Evolutionary conservation across 2,329 filamentous ascomycete genomes (phyloP), one percentile per base, ranked within the genome.

Genomic region (Corynespora cassiicola): DNA sequence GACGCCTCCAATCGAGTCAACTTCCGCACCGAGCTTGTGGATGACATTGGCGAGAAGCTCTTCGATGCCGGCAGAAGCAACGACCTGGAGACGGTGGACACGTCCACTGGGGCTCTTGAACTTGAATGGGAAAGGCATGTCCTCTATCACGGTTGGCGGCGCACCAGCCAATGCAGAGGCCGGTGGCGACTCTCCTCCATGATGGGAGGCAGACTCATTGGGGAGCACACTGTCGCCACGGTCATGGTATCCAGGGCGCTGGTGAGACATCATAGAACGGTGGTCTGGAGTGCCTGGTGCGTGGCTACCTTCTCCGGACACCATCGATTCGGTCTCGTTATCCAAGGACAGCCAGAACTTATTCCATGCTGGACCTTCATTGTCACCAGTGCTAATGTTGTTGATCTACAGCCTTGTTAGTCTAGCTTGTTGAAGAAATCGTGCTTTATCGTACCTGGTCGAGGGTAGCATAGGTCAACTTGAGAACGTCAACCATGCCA

Each of bases 341-440:
- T 97, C 84, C 58, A 99, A 85, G 1, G 94, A 97, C 53, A 97
- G 78, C 94, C 94, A 99, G 75, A 99, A 99, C 72, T 97, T 99
- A 76, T 96, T 97, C 94, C 94, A 99, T 6, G 94, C 94, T 5
- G 94, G 94, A 0, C 94, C 94, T 72, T 99, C 94, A 56, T 84
- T 90, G 64, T 96, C 92, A 26, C 82, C 82, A 36, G 85, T 90
- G 25, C 82, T 85, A 86, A 99, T 97, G 42, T 89, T 90, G 75
- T 97, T 97, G 63, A 86, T 85, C 79, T 86, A 29, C 1, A 33
- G 11, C 19, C 19, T 28, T 31, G 34, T 56, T 31, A 57, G 47
- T 23, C 8, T 15, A 12, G 16, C 27, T 23, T 33, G 21, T 14
- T 26, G 14, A 32, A 31, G 10, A 24, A 18, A 15, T 39, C 19